Evolutionary conservation across 75 land plant species (phyloP), one percentile per base, ranked within the genome.

Genomic region (Sequoia sempervirens): DNA sequence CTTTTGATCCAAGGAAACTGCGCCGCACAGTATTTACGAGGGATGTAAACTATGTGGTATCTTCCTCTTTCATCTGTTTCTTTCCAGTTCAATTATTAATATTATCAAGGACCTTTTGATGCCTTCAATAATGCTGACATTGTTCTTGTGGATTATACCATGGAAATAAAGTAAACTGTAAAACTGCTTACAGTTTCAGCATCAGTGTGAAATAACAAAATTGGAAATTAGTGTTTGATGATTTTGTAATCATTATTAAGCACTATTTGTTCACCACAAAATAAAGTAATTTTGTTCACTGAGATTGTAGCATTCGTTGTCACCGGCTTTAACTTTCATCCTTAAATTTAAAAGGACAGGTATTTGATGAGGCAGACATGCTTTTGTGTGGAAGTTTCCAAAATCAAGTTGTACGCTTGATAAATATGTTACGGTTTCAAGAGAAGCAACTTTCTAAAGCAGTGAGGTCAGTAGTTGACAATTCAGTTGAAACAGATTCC

Each of bases 321-420:
- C 5, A 40, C 52, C 15, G 28, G 50, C n/a, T 45, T 28, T 40
- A 76, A 76, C 56, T 53, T 36, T 40, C 28, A 37, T 43, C 28
- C 26, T 81, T 83, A 9, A 43, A 4, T 41, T 68, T 61, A 76
- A 75, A 83, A 34, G 81, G 40, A 36, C 88, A 96, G 98, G 98
- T 97, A 10, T 97, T 96, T 89, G 99, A 97, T 89, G 99, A 97
- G 86, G 98, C 98, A 83, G 99, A 97, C 72, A 88, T 97, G 96
- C 95, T 97, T 36, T 87, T 97, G n/a, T 90, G 92, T 84, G 99
- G 99, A 80, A 88, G 98, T 70, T 97, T 95, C 82, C 92, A 93
- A 83, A 91, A 94, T 85, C 92, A 95, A 80, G 89, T 97, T 18
- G 88, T 92, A 11, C 93, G 94, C 64, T 89, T 97, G 11, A 89